Conservation (phyloP, 2,329 filamentous ascomycete species). For the Corynespora cassiicola region DNA sequence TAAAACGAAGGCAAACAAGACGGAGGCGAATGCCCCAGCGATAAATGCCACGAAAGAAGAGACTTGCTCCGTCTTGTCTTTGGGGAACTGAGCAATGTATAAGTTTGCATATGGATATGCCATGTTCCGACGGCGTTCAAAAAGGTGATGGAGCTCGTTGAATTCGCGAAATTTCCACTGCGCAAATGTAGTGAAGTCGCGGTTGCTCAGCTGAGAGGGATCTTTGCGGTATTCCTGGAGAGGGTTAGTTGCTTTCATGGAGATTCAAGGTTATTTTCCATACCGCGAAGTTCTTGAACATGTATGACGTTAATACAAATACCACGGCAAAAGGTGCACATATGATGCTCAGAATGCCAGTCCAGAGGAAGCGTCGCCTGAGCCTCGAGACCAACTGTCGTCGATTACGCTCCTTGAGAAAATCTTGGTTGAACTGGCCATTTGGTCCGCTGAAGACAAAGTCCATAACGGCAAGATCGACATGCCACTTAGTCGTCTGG, state of each 20-base stretch:
- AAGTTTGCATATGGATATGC: conserved; percentile 91
- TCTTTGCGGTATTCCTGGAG: conserved; percentile 91
- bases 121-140: conserved; percentile 88
- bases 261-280: conserved; percentile 32
- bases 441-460: conserved; percentile 86
- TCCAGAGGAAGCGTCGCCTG: conserved; percentile 78
- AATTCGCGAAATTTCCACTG: conserved; percentile 99
- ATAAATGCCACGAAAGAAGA: conserved; percentile 88
- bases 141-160: conserved; percentile 93
- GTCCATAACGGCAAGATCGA: conserved; percentile 88
- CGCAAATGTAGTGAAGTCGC: conserved; percentile 89
- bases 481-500: conserved; percentile 87
- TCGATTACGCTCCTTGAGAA: conserved; percentile 83
- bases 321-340: conserved; percentile 86
- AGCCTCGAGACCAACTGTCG: conserved; percentile 79
- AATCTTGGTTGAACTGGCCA: conserved; percentile 85
- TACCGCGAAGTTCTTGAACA: conserved; percentile 93
- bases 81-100: conserved; percentile 96
- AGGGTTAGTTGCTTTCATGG: conserved; percentile 9
- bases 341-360: conserved; percentile 84
- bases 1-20: conserved; percentile 83
- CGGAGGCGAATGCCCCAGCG: conserved; percentile 82
- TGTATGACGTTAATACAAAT: conserved; percentile 86
- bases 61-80: conserved; percentile 87
- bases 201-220: conserved; percentile 82